Base-by-base conservation (phyloP, 2,329 filamentous ascomycete genomes). In the Monosporascus sp. region DNA sequence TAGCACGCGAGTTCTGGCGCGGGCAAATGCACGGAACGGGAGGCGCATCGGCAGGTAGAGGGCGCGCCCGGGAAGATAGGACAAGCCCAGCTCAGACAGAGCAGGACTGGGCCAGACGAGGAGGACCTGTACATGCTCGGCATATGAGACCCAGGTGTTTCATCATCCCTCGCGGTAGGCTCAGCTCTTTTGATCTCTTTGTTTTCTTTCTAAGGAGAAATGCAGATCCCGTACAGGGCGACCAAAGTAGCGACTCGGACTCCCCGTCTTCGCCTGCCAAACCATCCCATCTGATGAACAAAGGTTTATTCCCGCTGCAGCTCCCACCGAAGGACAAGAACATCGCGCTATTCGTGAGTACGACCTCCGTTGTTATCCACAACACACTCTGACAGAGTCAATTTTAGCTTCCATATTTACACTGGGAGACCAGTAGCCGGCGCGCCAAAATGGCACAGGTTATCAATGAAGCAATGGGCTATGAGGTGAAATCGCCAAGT, bases 341-440 rank as follows among this genome's bases (percentile, higher is more conserved):
- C 20, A 46, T 56, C 5, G 54, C 51, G 7, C 14, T 56, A 22
- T 56, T 56, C 16, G 54, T 56, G 27, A 34, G 54, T 56, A 17
- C 5, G 26, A 7, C 9, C 19, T 5, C 14, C 16, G 24, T 37
- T n/a, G 3, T n/a, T 27, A 5, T 24, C 27, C 20, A 5, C 11
- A 2, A 6, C 11, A 20, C 6, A 9, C 0, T 22, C 17, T 43
- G 6, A 51, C 27, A 38, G n/a, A 5, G 3, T 16, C 7, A 27
- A n/a, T 14, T 17, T 7, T 46, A 66, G 64, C 48, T 66, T 41
- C 63, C 63, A 16, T 65, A 64, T 48, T 52, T 66, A 7, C 64
- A 66, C 34, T 65, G 64, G 64, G 62, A 65, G 49, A 64, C 58
- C n/a, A 56, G 64, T 20, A 54, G 50, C n/a, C 52, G 55, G 16